A percentile compares a stretch with the other conserved stretches of the same genome.
Evolutionary conservation across 2,329 filamentous ascomycete species (phyloP).

Genomic region (Trichoderma sp.): DNA sequence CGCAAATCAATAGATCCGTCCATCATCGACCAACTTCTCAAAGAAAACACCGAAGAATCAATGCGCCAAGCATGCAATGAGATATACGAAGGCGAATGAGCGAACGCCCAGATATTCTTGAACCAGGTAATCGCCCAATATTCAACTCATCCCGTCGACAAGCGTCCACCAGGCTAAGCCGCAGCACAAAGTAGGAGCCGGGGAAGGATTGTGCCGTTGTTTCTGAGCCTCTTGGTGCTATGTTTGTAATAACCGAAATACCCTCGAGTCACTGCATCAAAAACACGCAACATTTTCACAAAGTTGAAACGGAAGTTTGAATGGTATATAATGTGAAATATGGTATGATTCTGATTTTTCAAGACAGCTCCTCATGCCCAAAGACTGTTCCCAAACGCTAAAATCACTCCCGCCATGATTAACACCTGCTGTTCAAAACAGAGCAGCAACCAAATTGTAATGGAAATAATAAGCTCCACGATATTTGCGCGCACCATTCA

Average conservation of each 20-base stretch:
- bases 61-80: neutral
- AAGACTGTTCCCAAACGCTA: slow-evolving; percentile 12
- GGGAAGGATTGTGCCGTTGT: neutral
- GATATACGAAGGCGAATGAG: neutral
- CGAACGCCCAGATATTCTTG: neutral
- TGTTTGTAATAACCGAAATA: too few species aligned
- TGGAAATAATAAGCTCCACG: neutral
- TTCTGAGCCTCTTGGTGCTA: too few species aligned
- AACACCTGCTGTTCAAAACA: slow-evolving; percentile 10
- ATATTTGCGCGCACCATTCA: too few species aligned
- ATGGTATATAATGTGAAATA: neutral
- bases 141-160: neutral
- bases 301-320: too few species aligned
- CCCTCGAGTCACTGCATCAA: neutral
- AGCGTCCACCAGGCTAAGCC: neutral
- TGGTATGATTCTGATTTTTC: slow-evolving; percentile 15
- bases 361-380: neutral
- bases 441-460: neutral
- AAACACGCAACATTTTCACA: neutral
- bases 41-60: slow-evolving; percentile 4
- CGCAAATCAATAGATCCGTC: neutral
- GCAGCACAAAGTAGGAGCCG: neutral
- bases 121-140: too few species aligned
- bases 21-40: neutral
- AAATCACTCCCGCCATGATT: slow-evolving; percentile 9